phyloP scores from a whole-genome alignment of 139 green algal species.

The Coccomyxa sp. region DNA sequence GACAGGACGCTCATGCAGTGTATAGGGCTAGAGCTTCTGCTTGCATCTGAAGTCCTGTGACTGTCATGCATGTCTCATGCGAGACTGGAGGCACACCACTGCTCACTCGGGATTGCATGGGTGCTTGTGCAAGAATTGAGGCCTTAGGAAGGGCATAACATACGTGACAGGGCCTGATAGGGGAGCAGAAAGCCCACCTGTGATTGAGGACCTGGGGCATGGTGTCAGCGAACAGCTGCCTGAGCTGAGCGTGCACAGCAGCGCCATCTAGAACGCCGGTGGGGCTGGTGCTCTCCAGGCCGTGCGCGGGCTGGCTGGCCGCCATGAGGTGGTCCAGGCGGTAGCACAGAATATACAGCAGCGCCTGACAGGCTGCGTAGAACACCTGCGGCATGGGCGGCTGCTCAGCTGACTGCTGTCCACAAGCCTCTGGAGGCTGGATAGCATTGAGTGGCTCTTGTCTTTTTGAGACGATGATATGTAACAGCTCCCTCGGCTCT shows the following conservation, averaged over 20 bases:
- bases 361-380: slow-evolving; percentile 69
- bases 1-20: too few species aligned
- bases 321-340: slow-evolving; percentile 64
- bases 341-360: slow-evolving; percentile 91
- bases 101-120: too few species aligned
- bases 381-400: slow-evolving; percentile 52
- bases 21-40: neutral
- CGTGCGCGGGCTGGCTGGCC: neutral
- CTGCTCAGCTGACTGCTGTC: too few species aligned
- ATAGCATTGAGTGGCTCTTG: too few species aligned
- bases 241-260: slow-evolving; percentile 11
- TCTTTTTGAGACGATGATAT: too few species aligned
- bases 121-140: too few species aligned
- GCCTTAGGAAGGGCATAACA: neutral
- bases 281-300: slow-evolving; percentile 4
- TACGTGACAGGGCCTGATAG: neutral
- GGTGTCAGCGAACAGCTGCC: slow-evolving; percentile 37
- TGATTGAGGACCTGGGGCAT: slow-evolving; percentile 55
- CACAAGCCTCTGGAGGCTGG: too few species aligned
- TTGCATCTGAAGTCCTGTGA: neutral
- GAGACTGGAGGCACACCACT: too few species aligned
- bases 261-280: neutral
- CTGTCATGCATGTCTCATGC: too few species aligned
- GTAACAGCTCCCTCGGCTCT: too few species aligned
- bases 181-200: neutral